Evolutionary conservation across 495 filamentous ascomycete species (phyloP), one percentile per base, ranked within the genome.

Genomic region (Saxispiralis lemnorum): DNA sequence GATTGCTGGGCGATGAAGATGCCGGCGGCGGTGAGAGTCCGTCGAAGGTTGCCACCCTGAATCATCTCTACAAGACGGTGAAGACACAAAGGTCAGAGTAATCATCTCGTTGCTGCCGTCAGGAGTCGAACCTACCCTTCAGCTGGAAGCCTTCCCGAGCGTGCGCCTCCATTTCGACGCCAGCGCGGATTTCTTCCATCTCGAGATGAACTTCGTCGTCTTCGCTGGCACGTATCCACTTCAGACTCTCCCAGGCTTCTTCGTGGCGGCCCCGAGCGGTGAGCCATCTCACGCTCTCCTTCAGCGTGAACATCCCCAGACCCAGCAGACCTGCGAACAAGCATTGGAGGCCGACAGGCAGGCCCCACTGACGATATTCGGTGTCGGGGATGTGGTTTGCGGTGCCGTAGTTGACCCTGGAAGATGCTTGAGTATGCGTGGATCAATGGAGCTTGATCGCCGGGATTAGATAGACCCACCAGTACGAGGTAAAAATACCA

Each of bases 1-100:
- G 62, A 56, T 41, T 67, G 56, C 31, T 67, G 63, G 6, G 68
- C 66, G 4, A 66, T 67, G 41, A 74, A 69, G 49, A 76, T 57
- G 30, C 65, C 66, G 50, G 67, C 63, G 6, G 60, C 52, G 7
- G 63, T 63, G 43, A 59, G 46, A 6, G 64, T 51, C 7, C 59
- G 58, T n/a, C 51, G 56, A 47, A 60, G 53, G 44, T 61, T 63
- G 6, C 53, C 51, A 28, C 52, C 36, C 39, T 58, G 52, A 12
- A 65, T 24, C 20, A 63, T 52, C 43, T 65, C 62, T 59, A 13
- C 6, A 17, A 32, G 0, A 19, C 4, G 30, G 16, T 43, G 19
- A 58, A 48, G 51, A 45, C 46, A 45, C 14, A 55, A 36, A 28
- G 45, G 31, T 15, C 53, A 59, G 12, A 47, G 51, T 42, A 14